Percentiles rank a stretch among this genome's conserved stretches.
Conservation (phyloP, 495 filamentous ascomycete species). For the Evernia prunastri region DNA sequence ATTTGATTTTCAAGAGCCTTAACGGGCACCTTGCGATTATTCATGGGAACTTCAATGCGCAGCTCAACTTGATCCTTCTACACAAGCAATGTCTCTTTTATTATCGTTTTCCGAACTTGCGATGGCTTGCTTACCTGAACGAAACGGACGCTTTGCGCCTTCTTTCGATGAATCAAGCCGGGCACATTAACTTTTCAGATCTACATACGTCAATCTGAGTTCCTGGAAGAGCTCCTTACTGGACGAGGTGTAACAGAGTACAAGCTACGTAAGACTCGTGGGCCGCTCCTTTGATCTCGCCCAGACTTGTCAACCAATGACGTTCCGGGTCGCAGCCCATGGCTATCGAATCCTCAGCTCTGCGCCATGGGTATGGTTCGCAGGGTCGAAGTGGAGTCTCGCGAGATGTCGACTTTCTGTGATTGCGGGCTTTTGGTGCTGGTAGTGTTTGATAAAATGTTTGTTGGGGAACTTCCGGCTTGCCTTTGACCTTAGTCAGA, state of each 20-base stretch:
- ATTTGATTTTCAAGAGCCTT: too few relatives aligned
- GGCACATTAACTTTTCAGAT: background rate
- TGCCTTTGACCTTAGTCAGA: too few relatives aligned
- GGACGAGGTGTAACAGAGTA: constrained; percentile 12
- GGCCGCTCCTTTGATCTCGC: constrained; percentile 6
- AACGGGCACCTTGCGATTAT: too few relatives aligned
- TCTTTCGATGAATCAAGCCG: constrained; percentile 24
- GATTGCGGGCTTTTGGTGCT: too few relatives aligned
- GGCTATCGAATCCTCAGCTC: background rate
- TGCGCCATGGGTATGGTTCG: background rate
- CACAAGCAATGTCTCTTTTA: too few relatives aligned
- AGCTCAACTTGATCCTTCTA: too few relatives aligned
- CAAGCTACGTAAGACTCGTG: constrained; percentile 12
- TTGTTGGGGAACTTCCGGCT: too few relatives aligned
- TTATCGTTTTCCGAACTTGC: too few relatives aligned
- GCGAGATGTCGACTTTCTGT: too few relatives aligned
- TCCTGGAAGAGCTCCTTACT: constrained; percentile 14
- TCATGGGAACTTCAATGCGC: too few relatives aligned
- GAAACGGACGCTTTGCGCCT: constrained; percentile 33
- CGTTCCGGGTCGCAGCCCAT: constrained; percentile 2
- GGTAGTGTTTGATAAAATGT: too few relatives aligned
- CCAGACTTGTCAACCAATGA: constrained; percentile 16
- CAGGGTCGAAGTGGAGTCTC: too few relatives aligned
- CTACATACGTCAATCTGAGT: constrained; percentile 8
- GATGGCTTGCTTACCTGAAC: constrained; percentile 22